Conservation (phyloP, 768 basidiomycete species). For the Leccinum disarticulatum region DNA sequence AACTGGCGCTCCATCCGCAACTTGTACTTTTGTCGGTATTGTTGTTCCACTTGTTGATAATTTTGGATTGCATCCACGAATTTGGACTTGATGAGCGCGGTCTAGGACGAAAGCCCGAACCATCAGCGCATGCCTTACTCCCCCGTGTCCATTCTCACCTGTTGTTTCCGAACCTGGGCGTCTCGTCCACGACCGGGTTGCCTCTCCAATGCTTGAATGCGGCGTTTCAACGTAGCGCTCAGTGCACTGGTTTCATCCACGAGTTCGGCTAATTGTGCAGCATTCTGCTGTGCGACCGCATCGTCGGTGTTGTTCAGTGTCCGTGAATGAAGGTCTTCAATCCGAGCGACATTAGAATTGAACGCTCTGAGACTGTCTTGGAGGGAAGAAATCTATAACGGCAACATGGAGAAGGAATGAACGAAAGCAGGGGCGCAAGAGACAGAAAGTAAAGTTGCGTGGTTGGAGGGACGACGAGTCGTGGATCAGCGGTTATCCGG, state of each 20-base stretch:
- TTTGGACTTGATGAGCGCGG: constrained; percentile 64
- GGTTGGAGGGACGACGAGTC: background rate
- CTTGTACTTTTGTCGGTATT: constrained; percentile 75
- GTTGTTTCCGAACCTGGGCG: constrained; percentile 74
- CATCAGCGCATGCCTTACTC: constrained; percentile 20
- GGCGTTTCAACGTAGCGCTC: constrained; percentile 65
- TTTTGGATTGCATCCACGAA: constrained; percentile 86
- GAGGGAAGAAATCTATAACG: constrained; percentile 63
- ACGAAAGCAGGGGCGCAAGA: background rate
- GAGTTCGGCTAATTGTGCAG: constrained; percentile 64
- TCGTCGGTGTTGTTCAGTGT: constrained; percentile 79
- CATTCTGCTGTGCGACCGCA: constrained; percentile 56
- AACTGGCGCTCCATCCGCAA: constrained; percentile 84
- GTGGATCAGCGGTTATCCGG: background rate
- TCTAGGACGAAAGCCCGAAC: constrained; percentile 35
- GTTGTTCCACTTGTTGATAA: constrained; percentile 81
- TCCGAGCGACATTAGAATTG: constrained; percentile 65
- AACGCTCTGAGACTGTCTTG: constrained; percentile 70
- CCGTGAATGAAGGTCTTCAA: constrained; percentile 72
- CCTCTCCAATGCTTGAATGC: constrained; percentile 69
- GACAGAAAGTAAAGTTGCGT: background rate
- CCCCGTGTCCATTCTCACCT: constrained; percentile 42
- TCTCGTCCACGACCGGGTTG: constrained; percentile 64
- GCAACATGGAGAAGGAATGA: background rate
- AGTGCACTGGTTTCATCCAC: constrained; percentile 71